Evolutionary conservation across 352 stramenopile genomes (phyloP).

Genomic region (Phytophthora ramorum): DNA sequence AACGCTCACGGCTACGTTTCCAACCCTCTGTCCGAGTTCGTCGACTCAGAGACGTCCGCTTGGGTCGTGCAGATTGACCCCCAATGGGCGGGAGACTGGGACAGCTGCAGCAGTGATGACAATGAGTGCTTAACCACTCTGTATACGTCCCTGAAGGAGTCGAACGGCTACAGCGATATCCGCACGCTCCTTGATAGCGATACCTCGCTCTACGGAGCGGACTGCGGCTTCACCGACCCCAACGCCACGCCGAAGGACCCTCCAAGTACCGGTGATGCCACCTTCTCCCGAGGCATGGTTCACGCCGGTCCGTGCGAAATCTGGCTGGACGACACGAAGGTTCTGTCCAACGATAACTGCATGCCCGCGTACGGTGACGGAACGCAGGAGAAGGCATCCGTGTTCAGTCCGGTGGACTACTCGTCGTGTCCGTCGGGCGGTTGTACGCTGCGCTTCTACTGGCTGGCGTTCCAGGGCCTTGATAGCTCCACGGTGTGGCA

Average conservation of each 20-base stretch:
- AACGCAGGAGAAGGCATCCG: slow-evolving; percentile 16
- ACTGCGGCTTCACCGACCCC: slow-evolving; percentile 22
- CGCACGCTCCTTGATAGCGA: slow-evolving; percentile 20
- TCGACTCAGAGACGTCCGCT: slow-evolving; percentile 3
- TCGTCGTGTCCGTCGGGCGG: slow-evolving; percentile 9
- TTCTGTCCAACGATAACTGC: slow-evolving; percentile 32
- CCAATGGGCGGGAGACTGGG: slow-evolving; percentile 10
- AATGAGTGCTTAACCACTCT: background rate
- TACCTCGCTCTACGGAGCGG: slow-evolving; percentile 14
- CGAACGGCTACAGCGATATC: slow-evolving; percentile 16
- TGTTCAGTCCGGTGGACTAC: slow-evolving; percentile 19
- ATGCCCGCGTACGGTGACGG: slow-evolving; percentile 19
- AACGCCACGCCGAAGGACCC: slow-evolving; percentile 6
- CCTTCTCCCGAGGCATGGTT: slow-evolving; percentile 17
- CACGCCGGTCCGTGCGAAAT: too few species aligned
- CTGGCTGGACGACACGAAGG: background rate
- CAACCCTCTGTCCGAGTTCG: slow-evolving; percentile 15
- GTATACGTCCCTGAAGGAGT: slow-evolving; percentile 2
- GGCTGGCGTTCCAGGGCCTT: slow-evolving; percentile 28
- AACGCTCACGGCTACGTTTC: slow-evolving; percentile 24
- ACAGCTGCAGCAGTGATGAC: background rate
- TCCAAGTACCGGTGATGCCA: slow-evolving; percentile 11
- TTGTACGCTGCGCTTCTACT: slow-evolving; percentile 35
- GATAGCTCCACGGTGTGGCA: slow-evolving; percentile 27
- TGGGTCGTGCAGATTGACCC: slow-evolving; percentile 26